These are phyloP conservation scores for Salvia miltiorrhiza DNA, from an alignment of 257 asterid species.

Conservation along the genomic window DNA sequence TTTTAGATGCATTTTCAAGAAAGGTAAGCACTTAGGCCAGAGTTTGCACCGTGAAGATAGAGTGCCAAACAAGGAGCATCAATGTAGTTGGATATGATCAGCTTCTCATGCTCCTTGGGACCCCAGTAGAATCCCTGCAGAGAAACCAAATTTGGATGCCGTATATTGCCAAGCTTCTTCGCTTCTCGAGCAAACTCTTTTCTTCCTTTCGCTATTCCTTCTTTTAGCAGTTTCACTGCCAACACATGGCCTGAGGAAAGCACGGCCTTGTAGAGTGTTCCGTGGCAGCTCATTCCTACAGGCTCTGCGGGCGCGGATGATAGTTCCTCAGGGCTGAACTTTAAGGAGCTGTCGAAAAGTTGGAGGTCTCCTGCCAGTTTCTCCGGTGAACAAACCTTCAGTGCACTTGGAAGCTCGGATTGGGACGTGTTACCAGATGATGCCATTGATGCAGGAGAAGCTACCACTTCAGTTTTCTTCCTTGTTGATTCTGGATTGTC, in stretches of 20 bases:
- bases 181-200: conserved; percentile 80
- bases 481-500: conserved; percentile 30
- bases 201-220: conserved; percentile 70
- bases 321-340: conserved; percentile 67
- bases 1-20: neutral
- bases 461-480: conserved; percentile 34
- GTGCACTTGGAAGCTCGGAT: conserved; percentile 41
- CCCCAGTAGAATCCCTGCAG: conserved; percentile 90
- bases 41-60: conserved; percentile 58
- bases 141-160: conserved; percentile 66
- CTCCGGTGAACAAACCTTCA: conserved; percentile 70
- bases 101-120: conserved; percentile 82
- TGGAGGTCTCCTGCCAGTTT: conserved; percentile 82
- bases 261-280: conserved; percentile 70
- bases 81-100: conserved; percentile 56
- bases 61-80: conserved; percentile 67
- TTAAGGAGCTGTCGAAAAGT: conserved; percentile 57
- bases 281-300: conserved; percentile 84
- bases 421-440: conserved; percentile 27
- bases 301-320: conserved; percentile 87
- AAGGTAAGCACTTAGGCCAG: neutral
- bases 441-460: conserved; percentile 37
- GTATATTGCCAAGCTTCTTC: conserved; percentile 67
- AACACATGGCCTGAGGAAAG: conserved; percentile 55
- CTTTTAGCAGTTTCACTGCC: conserved; percentile 81